These are phyloP conservation scores for Skeletonema potamos DNA, from an alignment of 108 stramenopile genomes.

Conservation along the genomic window DNA sequence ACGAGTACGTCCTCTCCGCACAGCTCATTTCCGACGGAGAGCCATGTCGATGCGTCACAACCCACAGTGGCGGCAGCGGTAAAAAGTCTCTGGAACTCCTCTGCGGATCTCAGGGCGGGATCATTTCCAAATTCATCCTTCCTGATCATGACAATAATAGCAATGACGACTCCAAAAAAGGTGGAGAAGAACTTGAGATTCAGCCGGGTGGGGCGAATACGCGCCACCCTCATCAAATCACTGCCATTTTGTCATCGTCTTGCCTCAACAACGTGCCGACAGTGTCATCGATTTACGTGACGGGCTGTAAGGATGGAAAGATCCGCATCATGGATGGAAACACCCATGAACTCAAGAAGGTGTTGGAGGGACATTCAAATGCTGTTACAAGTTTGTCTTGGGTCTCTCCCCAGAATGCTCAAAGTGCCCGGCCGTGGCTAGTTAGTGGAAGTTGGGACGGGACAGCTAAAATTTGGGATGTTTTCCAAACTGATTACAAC, in stretches of 20 bases:
- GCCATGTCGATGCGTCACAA: conserved; percentile 40
- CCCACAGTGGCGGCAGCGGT: background rate
- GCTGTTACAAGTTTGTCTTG: conserved; percentile 76
- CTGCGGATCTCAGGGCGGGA: conserved; percentile 37
- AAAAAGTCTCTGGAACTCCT: conserved; percentile 14
- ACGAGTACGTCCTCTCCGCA: conserved; percentile 38
- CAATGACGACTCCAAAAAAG: background rate
- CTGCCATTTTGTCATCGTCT: conserved; percentile 35
- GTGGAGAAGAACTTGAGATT: conserved; percentile 15
- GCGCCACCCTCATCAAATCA: conserved; percentile 53
- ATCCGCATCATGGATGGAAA: conserved; percentile 68
- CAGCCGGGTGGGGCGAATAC: conserved; percentile 39
- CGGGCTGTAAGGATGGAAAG: conserved; percentile 79
- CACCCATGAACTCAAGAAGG: conserved; percentile 42
- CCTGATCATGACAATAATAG: background rate
- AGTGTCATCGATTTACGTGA: conserved; percentile 41
- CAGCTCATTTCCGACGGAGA: conserved; percentile 48
- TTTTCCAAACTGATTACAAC: conserved; percentile 9
- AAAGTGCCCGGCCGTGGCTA: conserved; percentile 34
- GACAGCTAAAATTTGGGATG: conserved; percentile 82
- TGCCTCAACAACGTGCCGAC: background rate
- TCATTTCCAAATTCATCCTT: conserved; percentile 29
- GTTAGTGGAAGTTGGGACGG: conserved; percentile 89
- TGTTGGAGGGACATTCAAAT: conserved; percentile 77
- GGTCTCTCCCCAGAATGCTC: conserved; percentile 8